Evolutionary conservation across 352 stramenopile genomes (phyloP).

Genomic region (Globisporangium emineosum): DNA sequence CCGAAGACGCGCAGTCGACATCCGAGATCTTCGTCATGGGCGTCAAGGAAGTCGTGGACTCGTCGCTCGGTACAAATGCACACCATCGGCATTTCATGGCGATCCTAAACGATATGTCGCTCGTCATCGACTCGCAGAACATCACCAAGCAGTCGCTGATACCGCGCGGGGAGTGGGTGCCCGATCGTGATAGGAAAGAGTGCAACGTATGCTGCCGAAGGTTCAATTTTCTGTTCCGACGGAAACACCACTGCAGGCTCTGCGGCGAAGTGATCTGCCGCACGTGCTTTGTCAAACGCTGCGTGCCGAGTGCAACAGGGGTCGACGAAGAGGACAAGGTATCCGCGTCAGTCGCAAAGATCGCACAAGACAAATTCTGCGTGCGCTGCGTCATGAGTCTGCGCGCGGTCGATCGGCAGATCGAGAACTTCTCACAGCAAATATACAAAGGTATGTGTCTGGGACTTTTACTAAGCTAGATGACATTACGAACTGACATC

Average conservation of each 20-base stretch:
- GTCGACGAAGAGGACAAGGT: slow-evolving; percentile 1
- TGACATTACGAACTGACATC: not conserved
- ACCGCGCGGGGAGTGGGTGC: slow-evolving; percentile 33
- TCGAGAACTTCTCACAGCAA: slow-evolving; percentile 29
- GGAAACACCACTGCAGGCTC: slow-evolving; percentile 47
- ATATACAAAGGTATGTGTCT: slow-evolving; percentile 24
- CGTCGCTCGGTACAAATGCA: slow-evolving; percentile 34
- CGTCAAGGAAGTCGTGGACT: slow-evolving; percentile 26
- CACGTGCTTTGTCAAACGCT: slow-evolving; percentile 43
- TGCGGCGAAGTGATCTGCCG: slow-evolving; percentile 54
- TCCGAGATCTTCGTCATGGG: slow-evolving; percentile 51
- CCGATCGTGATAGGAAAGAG: slow-evolving; percentile 23
- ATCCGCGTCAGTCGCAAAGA: not conserved
- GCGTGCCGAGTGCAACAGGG: slow-evolving; percentile 18
- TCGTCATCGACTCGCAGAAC: slow-evolving; percentile 54
- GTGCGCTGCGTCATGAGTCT: slow-evolving; percentile 51
- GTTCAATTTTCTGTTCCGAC: slow-evolving; percentile 26
- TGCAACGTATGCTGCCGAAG: slow-evolving; percentile 24
- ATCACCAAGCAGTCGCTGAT: slow-evolving; percentile 36
- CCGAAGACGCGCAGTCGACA: slow-evolving; percentile 27
- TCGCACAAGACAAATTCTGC: slow-evolving; percentile 54
- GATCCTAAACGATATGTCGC: slow-evolving; percentile 47
- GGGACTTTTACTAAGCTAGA: not conserved
- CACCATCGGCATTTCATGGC: slow-evolving; percentile 47
- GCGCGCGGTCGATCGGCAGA: slow-evolving; percentile 33